Evolutionary conservation across 352 stramenopile species (phyloP).

Genomic region (Phytophthora chlamydospora): DNA sequence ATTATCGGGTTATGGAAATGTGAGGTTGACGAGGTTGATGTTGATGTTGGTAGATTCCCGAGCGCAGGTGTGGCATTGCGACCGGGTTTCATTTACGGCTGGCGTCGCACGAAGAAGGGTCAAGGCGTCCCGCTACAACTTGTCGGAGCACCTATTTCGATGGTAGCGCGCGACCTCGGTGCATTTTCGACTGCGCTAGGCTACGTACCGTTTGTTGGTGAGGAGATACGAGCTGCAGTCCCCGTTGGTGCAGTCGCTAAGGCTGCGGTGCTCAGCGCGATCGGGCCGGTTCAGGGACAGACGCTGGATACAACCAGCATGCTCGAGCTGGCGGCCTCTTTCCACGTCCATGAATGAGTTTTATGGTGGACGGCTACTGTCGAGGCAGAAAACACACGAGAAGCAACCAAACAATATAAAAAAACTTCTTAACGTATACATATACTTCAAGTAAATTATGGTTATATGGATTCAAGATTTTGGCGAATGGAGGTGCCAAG

Average conservation of each 20-base stretch:
- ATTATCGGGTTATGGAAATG: neutral
- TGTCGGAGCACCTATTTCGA: constrained; percentile 69
- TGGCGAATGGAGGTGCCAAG: neutral
- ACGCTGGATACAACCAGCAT: constrained; percentile 78
- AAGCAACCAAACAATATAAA: neutral
- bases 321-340: constrained; percentile 75
- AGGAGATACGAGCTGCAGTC: constrained; percentile 70
- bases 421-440: neutral
- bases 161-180: constrained; percentile 64
- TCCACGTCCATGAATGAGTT: constrained; percentile 73
- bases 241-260: constrained; percentile 77
- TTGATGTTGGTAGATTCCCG: constrained; percentile 54
- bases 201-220: constrained; percentile 69
- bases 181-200: constrained; percentile 60
- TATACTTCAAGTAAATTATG: constrained; percentile 32
- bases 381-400: neutral
- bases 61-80: constrained; percentile 79
- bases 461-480: neutral
- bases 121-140: constrained; percentile 77
- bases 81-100: constrained; percentile 92
- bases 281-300: constrained; percentile 61
- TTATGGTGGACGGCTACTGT: neutral
- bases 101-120: constrained; percentile 66
- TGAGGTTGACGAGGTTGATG: constrained; percentile 1
- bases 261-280: constrained; percentile 82